Evolutionary conservation across 768 basidiomycete genomes (phyloP), one percentile per base, ranked within the genome.

Genomic region (Mrakia hoshinonis): DNA sequence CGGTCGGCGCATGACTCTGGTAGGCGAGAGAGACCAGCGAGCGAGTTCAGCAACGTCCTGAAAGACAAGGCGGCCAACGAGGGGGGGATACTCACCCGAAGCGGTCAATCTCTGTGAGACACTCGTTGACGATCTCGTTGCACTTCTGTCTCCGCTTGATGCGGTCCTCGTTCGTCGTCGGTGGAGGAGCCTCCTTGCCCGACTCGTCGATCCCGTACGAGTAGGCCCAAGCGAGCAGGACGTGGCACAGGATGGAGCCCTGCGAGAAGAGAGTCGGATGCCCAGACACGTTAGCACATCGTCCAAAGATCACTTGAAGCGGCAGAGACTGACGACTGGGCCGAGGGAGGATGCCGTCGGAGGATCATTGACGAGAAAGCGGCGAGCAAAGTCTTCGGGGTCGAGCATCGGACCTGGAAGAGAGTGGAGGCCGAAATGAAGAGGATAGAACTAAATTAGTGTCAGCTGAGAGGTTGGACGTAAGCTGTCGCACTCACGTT

Each of bases 151-250:
- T 76, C 61, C 49, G 65, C 54, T 64, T 76, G 74, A 39, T 81
- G 83, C 62, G 85, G 82, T 74, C 85, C 84, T 67, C 81, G 80
- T 62, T 80, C 80, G 46, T 79, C 67, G 63, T 77, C 82, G 49
- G 69, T 29, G 69, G 51, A 72, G 74, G 34, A 49, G 82, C 81
- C 52, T 87, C 85, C 20, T 84, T 76, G 47, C 92, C 93, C 52
- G 82, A 83, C 75, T 92, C 90, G 78, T 94, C 85, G 58, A 95
- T 81, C 49, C 93, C 94, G 78, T 91, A 93, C 48, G 90, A 91
- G 4, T 87, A 85, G 0, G 91, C 93, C 92, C 92, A 96, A 26
- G 89, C 86, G 54, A 90, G 90, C 26, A 95, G 83, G 38, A 90
- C 80, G 83, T 90, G 88, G 24, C 87, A 84, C 49, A 96, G 83